Evolutionary conservation across 2,329 filamentous ascomycete genomes (phyloP), one percentile per base, ranked within the genome.

Genomic region (Botrytis elliptica): DNA sequence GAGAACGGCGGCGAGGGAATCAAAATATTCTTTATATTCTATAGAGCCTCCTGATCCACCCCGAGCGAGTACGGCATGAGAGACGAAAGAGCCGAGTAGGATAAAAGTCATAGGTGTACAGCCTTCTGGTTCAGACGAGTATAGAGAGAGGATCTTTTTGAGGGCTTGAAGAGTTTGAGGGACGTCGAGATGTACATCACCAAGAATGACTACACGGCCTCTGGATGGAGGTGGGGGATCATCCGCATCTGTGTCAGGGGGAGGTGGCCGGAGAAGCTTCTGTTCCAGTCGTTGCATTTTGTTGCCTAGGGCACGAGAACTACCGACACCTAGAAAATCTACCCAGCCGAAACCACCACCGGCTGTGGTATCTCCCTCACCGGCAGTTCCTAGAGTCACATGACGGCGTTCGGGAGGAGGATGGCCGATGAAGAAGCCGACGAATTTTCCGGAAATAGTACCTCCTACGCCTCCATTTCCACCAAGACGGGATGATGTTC

Each of bases 21-120:
- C 94, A 82, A 98, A 98, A 81, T 93, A 92, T 83, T 98, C 96
- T 84, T 98, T 98, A 85, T 97, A 98, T 83, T 97, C 94, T 78
- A 98, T 95, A 82, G 93, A 95, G 55, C 93, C 93, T 36, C 92
- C 91, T 62, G 88, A 91, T 55, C 90, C 91, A 71, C 92, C 91
- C 42, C 88, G 86, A 10, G 89, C 88, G 84, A 92, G 90, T 76
- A 91, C 87, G 44, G 90, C 88, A 71, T 91, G 85, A 72, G 86
- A 85, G 29, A 88, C 87, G 78, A 99, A 98, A 82, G 96, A 97
- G 55, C 96, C 96, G 65, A 93, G 90, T 10, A 99, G 83, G 63
- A 98, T 85, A 79, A 98, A 95, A 1, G 90, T 88, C 79, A 97
- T 87, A 0, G 96, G 95, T 1, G 89, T 88, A 29, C 89, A 85